phyloP scores from a whole-genome alignment of 2,329 filamentous ascomycete genomes.

The Neonectria coccinea region DNA sequence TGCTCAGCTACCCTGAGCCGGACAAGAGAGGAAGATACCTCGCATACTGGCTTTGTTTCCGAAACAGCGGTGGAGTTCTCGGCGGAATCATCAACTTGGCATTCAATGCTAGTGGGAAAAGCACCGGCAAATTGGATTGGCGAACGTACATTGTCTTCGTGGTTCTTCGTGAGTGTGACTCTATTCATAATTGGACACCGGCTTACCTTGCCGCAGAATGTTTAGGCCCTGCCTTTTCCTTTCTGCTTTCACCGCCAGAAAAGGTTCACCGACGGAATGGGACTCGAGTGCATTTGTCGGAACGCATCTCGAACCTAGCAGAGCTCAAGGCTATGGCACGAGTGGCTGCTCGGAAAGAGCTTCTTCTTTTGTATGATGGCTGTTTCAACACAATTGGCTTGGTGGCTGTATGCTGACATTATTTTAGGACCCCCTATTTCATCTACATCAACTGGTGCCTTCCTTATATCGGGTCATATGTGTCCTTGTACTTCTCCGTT shows the following conservation, averaged over 20 bases:
- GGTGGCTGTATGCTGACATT: not conserved
- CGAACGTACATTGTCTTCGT: constrained; percentile 37
- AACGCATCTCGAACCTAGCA: constrained; percentile 13
- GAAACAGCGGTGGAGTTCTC: constrained; percentile 20
- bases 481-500: constrained; percentile 27
- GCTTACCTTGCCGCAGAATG: constrained; percentile 6
- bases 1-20: not conserved
- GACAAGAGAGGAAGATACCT: constrained; percentile 18
- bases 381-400: not conserved
- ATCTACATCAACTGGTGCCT: constrained; percentile 23
- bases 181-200: not conserved
- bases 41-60: constrained; percentile 24
- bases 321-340: constrained; percentile 18
- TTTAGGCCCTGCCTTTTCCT: constrained; percentile 5
- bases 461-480: constrained; percentile 24
- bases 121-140: constrained; percentile 34
- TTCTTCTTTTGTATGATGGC: constrained; percentile 14
- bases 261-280: constrained; percentile 16
- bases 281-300: not conserved
- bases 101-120: constrained; percentile 50
- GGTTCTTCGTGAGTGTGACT: constrained; percentile 21
- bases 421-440: constrained; percentile 20
- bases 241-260: constrained; percentile 20
- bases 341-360: constrained; percentile 9
- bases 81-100: constrained; percentile 55